Evolutionary conservation across 441 rosid genomes (phyloP), one percentile per base, ranked within the genome.

Genomic region (Gossypium trilobum): DNA sequence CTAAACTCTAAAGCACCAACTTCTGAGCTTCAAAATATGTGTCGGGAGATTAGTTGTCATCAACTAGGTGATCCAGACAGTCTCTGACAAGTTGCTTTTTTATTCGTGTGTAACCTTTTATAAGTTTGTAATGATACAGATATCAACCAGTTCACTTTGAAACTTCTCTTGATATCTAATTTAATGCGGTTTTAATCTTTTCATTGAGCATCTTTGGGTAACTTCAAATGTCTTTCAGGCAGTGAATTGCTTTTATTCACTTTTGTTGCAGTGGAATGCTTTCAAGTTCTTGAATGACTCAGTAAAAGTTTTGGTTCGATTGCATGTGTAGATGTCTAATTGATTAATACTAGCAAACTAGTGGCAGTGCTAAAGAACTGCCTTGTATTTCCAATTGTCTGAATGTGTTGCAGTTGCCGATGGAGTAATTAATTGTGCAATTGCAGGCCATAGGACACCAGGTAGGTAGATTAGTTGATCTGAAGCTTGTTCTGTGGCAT

Each of bases 31-130:
- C 42, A 64, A 2, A 48, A 31, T 42, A 48, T 74, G 71, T 22
- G 61, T 42, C 76, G 78, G 76, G 70, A 16, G 69, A 68, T 42
- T 36, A 68, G 51, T 48, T 77, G 75, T 83, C 91, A 87, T 86
- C 87, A 67, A 73, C 89, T 85, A 79, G 88, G 84, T 89, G 92
- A 81, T 78, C 73, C 67, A 36, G 48, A 33, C 51, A 11, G 23
- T 52, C 19, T 68, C 14, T 50, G 13, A 29, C 46, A 14, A 16
- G 17, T 10, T 39, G 52, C 29, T 14, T 27, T 50, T 16, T 14
- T 3, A 2, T 66, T 46, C 3, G 2, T 68, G 9, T 23, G 44
- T 27, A 16, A 52, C 17, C 44, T 51, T 27, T 25, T 29, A 44
- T 27, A 67, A 29, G 72, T 48, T 25, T 67, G 71, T 25, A 48